These are phyloP conservation scores for Cyberlindnera xylosilytica DNA, from an alignment of 805 yeast genomes.

Conservation along the genomic window DNA sequence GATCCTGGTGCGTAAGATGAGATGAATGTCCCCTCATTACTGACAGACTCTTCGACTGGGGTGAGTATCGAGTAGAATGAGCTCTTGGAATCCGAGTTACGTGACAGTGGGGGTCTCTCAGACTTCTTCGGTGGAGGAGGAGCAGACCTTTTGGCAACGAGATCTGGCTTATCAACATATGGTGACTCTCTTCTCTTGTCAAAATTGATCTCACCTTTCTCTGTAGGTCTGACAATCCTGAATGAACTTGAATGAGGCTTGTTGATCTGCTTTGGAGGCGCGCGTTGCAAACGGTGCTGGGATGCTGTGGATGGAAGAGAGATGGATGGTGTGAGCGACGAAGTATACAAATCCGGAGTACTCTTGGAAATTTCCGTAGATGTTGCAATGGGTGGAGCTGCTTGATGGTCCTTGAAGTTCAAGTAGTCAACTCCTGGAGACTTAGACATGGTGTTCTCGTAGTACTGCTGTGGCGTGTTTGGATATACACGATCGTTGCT, in stretches of 20 bases:
- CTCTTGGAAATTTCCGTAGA: slow-evolving; percentile 1
- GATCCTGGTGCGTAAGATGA: slow-evolving; percentile 42
- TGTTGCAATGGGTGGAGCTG: not conserved
- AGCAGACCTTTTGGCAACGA: slow-evolving; percentile 68
- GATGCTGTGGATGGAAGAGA: slow-evolving; percentile 1
- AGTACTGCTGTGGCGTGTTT: slow-evolving; percentile 65
- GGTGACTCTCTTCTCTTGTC: slow-evolving; percentile 79
- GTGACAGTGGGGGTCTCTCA: slow-evolving; percentile 10
- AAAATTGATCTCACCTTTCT: slow-evolving; percentile 74
- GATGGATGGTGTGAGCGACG: not conserved
- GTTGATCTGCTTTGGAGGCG: slow-evolving; percentile 10
- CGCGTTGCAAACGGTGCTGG: slow-evolving; percentile 9
- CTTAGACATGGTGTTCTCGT: slow-evolving; percentile 40
- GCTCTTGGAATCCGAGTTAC: slow-evolving; percentile 7
- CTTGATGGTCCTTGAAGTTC: slow-evolving; percentile 42
- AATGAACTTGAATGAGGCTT: slow-evolving; percentile 42
- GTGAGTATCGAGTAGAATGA: slow-evolving; percentile 12
- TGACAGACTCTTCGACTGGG: slow-evolving; percentile 24
- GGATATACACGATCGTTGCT: slow-evolving; percentile 47
- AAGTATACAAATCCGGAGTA: slow-evolving; percentile 1
- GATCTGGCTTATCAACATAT: slow-evolving; percentile 46
- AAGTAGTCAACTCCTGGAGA: slow-evolving; percentile 45
- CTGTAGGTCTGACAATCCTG: slow-evolving; percentile 60
- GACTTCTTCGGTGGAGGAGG: slow-evolving; percentile 58
- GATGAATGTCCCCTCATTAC: slow-evolving; percentile 27